phyloP scores from a whole-genome alignment of 306 rosid species.

The Cyamopsis tetragonoloba region DNA sequence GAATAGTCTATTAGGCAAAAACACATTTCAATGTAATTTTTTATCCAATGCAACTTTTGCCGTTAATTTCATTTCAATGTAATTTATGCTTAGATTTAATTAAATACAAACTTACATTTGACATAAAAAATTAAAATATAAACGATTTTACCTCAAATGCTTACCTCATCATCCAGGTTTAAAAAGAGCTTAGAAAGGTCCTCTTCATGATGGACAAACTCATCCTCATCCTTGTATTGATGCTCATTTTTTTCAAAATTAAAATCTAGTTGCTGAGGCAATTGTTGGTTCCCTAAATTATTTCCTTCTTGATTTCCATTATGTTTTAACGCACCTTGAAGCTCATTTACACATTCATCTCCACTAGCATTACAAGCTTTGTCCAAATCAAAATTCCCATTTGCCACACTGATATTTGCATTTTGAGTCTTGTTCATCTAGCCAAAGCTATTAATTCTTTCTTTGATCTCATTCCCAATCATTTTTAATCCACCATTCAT shows the following conservation, averaged over 20 bases:
- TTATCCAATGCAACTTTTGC: too few relatives aligned
- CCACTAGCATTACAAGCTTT: neutral
- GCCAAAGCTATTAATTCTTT: neutral
- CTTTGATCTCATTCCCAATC: neutral
- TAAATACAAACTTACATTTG: too few relatives aligned
- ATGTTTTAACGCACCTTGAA: neutral
- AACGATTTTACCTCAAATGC: too few relatives aligned
- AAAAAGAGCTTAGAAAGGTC: neutral
- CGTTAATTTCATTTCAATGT: too few relatives aligned
- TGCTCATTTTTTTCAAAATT: constrained; percentile 3
- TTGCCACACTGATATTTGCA: neutral
- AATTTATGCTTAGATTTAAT: too few relatives aligned
- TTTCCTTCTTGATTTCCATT: constrained; percentile 10
- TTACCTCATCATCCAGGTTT: constrained; percentile 25
- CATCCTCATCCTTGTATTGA: neutral
- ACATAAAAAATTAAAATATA: too few relatives aligned
- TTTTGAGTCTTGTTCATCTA: neutral
- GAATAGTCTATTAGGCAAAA: too few relatives aligned
- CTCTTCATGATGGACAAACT: neutral
- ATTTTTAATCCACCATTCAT: constrained; percentile 6
- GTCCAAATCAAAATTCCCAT: neutral
- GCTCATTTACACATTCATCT: neutral
- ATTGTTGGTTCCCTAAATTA: neutral
- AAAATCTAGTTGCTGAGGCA: neutral
- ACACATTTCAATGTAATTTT: too few relatives aligned